phyloP scores from a whole-genome alignment of 23 red algal species.

The Gracilaria domingensis region DNA sequence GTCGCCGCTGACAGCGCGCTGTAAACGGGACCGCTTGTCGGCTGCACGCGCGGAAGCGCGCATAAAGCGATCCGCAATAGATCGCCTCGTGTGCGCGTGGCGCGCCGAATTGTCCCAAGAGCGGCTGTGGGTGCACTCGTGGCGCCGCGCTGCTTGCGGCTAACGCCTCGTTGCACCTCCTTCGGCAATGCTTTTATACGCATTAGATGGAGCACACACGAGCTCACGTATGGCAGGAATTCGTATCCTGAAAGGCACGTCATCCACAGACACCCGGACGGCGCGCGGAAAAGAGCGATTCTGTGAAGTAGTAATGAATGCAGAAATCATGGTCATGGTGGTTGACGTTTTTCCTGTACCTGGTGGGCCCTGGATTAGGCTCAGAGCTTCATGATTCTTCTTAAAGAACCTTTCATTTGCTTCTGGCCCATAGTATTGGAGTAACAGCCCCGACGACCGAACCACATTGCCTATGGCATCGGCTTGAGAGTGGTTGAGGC shows the following conservation, averaged over 20 bases:
- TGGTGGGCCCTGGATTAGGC: slow-evolving; percentile 80
- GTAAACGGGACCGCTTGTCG: background rate
- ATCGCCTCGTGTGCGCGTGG: slow-evolving; percentile 3
- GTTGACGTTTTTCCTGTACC: slow-evolving; percentile 94
- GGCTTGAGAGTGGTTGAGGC: slow-evolving; percentile 39
- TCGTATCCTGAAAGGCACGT: background rate
- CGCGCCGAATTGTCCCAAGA: no score
- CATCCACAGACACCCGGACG: slow-evolving; percentile 1
- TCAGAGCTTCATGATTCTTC: slow-evolving; percentile 36
- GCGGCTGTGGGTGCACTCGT: no score
- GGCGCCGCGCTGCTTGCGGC: no score
- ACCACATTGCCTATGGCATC: slow-evolving; percentile 32
- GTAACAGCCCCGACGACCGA: slow-evolving; percentile 29
- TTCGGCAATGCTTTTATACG: no score
- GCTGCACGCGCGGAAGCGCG: background rate
- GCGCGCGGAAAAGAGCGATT: slow-evolving; percentile 7
- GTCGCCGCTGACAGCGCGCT: background rate
- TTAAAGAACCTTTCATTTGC: slow-evolving; percentile 2
- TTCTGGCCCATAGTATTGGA: slow-evolving; percentile 30
- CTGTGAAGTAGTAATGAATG: slow-evolving; percentile 18
- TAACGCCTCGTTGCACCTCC: no score
- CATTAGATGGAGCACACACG: slow-evolving; percentile 98
- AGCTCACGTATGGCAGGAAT: slow-evolving; percentile 67
- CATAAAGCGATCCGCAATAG: slow-evolving; percentile 13
- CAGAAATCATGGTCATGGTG: slow-evolving; percentile 73